Evolutionary conservation across 345 rosid species (phyloP).

Genomic region (Syzygium oleosum): DNA sequence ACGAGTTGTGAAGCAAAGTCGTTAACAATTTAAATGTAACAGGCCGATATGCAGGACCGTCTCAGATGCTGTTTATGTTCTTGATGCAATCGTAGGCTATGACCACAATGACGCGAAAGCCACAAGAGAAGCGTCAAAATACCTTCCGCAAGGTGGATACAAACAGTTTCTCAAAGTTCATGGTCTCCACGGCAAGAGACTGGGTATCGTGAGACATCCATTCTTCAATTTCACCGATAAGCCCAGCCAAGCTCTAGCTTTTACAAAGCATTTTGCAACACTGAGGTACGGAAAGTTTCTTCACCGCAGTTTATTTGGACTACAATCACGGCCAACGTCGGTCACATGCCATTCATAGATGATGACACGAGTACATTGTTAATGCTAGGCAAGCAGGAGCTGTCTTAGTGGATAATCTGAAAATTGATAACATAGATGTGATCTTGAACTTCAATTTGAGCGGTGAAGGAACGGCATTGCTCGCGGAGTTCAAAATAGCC

Average conservation of each 20-base stretch:
- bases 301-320: neutral
- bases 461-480: slow-evolving; percentile 6
- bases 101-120: slow-evolving; percentile 31
- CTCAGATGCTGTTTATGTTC: slow-evolving; percentile 44
- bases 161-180: slow-evolving; percentile 30
- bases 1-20: neutral
- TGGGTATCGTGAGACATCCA: slow-evolving; percentile 44
- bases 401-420: slow-evolving; percentile 29
- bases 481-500: slow-evolving; percentile 18
- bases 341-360: neutral
- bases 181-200: slow-evolving; percentile 49
- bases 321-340: neutral
- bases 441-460: slow-evolving; percentile 6
- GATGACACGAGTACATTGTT: neutral
- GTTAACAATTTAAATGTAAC: neutral
- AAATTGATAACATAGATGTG: slow-evolving; percentile 26
- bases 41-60: slow-evolving; percentile 59
- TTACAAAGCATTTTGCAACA: slow-evolving; percentile 31
- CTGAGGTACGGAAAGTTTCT: slow-evolving; percentile 22
- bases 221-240: slow-evolving; percentile 12
- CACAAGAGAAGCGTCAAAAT: slow-evolving; percentile 23
- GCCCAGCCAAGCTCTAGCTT: slow-evolving; percentile 4
- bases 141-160: slow-evolving; percentile 44
- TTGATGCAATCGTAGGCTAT: slow-evolving; percentile 45
- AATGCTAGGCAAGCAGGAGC: slow-evolving; percentile 41